Conservation (phyloP, 2,329 filamentous ascomycete genomes). For the Emergomyces africanus region DNA sequence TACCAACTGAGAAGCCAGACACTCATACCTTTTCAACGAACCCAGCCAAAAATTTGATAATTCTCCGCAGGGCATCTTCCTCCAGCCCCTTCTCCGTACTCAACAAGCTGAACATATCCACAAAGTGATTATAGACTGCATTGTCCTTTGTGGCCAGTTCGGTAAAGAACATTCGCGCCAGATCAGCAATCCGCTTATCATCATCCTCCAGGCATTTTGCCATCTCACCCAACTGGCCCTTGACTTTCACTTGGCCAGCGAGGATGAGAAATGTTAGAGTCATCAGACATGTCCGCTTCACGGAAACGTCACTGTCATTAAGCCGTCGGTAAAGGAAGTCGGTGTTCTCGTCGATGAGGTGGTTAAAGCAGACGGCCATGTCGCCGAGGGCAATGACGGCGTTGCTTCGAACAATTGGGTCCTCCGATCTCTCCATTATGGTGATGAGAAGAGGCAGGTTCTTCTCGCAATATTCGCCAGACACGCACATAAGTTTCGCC, state of each 20-base stretch:
- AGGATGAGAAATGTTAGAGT: constrained; percentile 95
- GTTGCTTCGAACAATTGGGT: constrained; percentile 88
- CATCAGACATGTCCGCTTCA: constrained; percentile 97
- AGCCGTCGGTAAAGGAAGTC: constrained; percentile 93
- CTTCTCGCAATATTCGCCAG: constrained; percentile 86
- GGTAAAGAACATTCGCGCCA: constrained; percentile 96
- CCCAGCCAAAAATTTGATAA: constrained; percentile 83
- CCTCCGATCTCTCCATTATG: constrained; percentile 87
- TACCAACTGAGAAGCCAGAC: constrained; percentile 3
- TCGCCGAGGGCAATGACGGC: constrained; percentile 94
- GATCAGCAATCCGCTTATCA: constrained; percentile 87
- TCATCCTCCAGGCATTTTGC: constrained; percentile 94
- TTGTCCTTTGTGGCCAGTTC: constrained; percentile 98
- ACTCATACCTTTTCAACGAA: constrained; percentile 86
- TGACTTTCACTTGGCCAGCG: constrained; percentile 97
- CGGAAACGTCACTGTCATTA: constrained; percentile 74
- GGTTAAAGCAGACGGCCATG: constrained; percentile 99
- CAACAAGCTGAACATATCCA: constrained; percentile 94
- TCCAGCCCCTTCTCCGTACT: constrained; percentile 69
- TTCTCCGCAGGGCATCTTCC: constrained; percentile 73
- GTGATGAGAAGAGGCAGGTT: constrained; percentile 92
- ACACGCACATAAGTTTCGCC: constrained; percentile 98
- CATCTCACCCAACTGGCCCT: constrained; percentile 97
- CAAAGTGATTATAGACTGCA: constrained; percentile 97
- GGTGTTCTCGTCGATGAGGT: constrained; percentile 97